Evolutionary conservation across 768 basidiomycete genomes (phyloP).

Genomic region (Auriscalpium vulgare): DNA sequence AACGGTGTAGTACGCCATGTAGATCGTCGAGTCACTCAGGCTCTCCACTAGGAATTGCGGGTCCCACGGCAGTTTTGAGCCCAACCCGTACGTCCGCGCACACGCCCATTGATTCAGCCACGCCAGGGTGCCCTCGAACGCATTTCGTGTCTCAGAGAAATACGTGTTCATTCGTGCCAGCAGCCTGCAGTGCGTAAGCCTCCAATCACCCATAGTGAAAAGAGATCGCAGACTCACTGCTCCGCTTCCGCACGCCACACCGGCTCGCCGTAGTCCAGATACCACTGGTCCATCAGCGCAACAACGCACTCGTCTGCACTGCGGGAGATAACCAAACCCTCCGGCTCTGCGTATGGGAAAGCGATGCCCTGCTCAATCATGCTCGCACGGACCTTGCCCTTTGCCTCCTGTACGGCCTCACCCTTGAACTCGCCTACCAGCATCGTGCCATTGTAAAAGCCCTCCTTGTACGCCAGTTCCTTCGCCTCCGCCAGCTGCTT

Average conservation of each 20-base stretch:
- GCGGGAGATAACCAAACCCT: slow-evolving; percentile 80
- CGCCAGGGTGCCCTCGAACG: slow-evolving; percentile 82
- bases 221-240: slow-evolving; percentile 41
- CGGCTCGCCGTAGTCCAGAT: slow-evolving; percentile 91
- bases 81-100: slow-evolving; percentile 94
- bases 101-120: slow-evolving; percentile 99
- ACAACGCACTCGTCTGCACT: slow-evolving; percentile 98
- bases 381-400: slow-evolving; percentile 74
- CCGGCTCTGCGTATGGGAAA: slow-evolving; percentile 92
- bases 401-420: slow-evolving; percentile 82
- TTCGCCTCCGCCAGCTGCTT: slow-evolving; percentile 95
- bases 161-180: slow-evolving; percentile 86
- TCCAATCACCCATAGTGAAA: not conserved
- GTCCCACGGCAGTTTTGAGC: slow-evolving; percentile 95
- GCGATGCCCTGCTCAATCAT: slow-evolving; percentile 77
- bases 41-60: slow-evolving; percentile 94
- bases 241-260: slow-evolving; percentile 84
- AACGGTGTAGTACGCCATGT: slow-evolving; percentile 98
- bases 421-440: slow-evolving; percentile 87
- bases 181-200: slow-evolving; percentile 37
- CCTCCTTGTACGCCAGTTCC: slow-evolving; percentile 97
- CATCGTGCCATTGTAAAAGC: slow-evolving; percentile 95
- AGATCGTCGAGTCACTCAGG: slow-evolving; percentile 94
- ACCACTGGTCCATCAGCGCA: slow-evolving; percentile 98
- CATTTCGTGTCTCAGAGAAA: slow-evolving; percentile 84